These are phyloP conservation scores for Rhizopus arrhizus DNA, from an alignment of 371 early-diverging fungal species.

Conservation along the genomic window DNA sequence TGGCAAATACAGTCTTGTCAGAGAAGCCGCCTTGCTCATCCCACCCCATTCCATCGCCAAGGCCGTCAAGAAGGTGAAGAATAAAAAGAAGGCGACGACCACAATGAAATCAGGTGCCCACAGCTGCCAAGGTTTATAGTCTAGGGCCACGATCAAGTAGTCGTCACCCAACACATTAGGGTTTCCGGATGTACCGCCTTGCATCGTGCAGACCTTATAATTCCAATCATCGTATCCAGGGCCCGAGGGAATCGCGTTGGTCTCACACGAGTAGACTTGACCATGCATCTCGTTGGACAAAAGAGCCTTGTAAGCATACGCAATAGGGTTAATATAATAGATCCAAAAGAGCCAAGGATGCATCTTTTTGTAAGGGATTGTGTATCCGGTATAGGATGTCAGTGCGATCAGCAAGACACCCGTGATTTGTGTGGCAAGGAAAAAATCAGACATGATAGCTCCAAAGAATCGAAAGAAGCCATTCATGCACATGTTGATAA, in stretches of 20 bases:
- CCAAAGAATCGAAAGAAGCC: constrained; percentile 48
- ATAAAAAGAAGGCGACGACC: constrained; percentile 48
- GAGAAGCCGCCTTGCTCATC: constrained; percentile 46
- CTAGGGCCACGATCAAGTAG: constrained; percentile 46
- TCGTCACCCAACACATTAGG: constrained; percentile 53
- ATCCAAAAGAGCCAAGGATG: constrained; percentile 75
- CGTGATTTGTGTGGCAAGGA: constrained; percentile 57
- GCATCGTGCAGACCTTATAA: constrained; percentile 57
- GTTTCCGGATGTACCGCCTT: constrained; percentile 53
- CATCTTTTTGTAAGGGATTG: constrained; percentile 61
- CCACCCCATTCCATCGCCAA: constrained; percentile 52
- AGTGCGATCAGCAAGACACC: constrained; percentile 59
- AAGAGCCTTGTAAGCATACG: constrained; percentile 64
- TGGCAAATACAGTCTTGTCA: constrained; percentile 55
- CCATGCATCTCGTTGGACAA: constrained; percentile 69
- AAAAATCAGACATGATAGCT: constrained; percentile 53
- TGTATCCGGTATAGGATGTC: constrained; percentile 66
- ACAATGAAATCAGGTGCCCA: constrained; percentile 61
- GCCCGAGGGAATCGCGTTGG: constrained; percentile 46
- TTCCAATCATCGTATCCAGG: constrained; percentile 46
- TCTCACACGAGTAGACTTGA: constrained; percentile 36
- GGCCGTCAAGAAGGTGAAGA: constrained; percentile 47
- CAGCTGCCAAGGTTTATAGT: constrained; percentile 31
- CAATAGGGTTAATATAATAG: constrained; percentile 67
- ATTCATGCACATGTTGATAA: constrained; percentile 56